These are phyloP conservation scores for Combretum micranthum DNA, from an alignment of 345 rosid species.

Conservation along the genomic window DNA sequence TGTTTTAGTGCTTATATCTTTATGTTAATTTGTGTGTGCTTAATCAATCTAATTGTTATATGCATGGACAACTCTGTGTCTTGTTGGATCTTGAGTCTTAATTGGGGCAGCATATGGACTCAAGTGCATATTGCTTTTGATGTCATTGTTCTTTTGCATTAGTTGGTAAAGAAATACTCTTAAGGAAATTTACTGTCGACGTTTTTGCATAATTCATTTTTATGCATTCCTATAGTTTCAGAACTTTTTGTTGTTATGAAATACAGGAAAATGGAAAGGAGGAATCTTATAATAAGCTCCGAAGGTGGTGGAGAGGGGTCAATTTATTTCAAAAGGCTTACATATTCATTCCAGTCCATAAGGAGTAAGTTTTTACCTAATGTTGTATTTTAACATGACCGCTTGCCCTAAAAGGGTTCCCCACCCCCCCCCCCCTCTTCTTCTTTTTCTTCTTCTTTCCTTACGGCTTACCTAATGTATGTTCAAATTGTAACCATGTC, in stretches of 20 bases:
- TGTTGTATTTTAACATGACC: too few relatives aligned
- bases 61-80: too few relatives aligned
- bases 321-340: constrained; percentile 84
- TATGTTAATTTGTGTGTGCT: too few relatives aligned
- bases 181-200: too few relatives aligned
- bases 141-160: too few relatives aligned
- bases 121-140: neutral
- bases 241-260: constrained; percentile 5
- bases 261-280: constrained; percentile 51
- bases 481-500: too few relatives aligned
- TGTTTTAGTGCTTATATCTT: neutral
- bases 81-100: neutral
- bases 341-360: constrained; percentile 80
- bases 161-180: too few relatives aligned
- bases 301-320: constrained; percentile 98
- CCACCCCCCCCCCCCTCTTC: too few relatives aligned
- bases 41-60: too few relatives aligned
- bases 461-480: too few relatives aligned
- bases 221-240: constrained; percentile 5
- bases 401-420: too few relatives aligned
- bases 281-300: constrained; percentile 56
- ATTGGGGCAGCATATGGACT: neutral
- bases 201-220: constrained; percentile 1
- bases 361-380: constrained; percentile 49
- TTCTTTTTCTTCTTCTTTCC: too few relatives aligned